Base-by-base conservation (phyloP, 257 asterid genomes). In the Solanum piurae region DNA sequence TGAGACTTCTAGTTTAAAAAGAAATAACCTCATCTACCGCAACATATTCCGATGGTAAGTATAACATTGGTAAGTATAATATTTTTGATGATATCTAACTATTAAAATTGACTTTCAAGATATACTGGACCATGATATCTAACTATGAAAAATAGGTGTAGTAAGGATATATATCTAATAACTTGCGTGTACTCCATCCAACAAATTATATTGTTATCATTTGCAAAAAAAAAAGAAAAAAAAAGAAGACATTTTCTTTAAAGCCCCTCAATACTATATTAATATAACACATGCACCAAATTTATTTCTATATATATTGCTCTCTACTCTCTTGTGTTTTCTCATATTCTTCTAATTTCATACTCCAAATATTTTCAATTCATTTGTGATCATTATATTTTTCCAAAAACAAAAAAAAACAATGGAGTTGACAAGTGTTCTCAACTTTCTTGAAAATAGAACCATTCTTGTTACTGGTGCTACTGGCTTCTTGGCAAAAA, bases 401-500 rank as follows among this genome's bases (percentile, higher is more conserved):
- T 60, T 72, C 37, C 5, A 31, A 27, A 27, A 23, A 7, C 7
- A 18, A 14, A 5, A 27, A 68, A 0, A 13, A 33, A 3, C 79
- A 80, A 95, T 95, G 98, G 98, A 95, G 86, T 89, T 94, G 89
- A 92, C 91, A 23, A 89, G 94, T 90, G 89, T 95, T 88, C 87
- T 93, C 18, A 68, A 93, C 69, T 94, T 90, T 86, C 86, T 95
- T 88, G 94, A 95, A 73, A 92, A 90, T 86, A 92, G 87, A 71
- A 88, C 93, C 87, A 94, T 95, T 90, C 92, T 95, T 69, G 91
- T 95, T 64, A 93, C 94, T 83, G 98, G 98, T 73, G 96, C 95
- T 64, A 90, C 98, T 87, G 98, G 98, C n/a, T 94, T 95, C 88
- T 95, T 95, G 29, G 98, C 98, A 27, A 95, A 95, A 91, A 92